Conservation (phyloP, 2,329 filamentous ascomycete genomes). For the Didymella lethalis region DNA sequence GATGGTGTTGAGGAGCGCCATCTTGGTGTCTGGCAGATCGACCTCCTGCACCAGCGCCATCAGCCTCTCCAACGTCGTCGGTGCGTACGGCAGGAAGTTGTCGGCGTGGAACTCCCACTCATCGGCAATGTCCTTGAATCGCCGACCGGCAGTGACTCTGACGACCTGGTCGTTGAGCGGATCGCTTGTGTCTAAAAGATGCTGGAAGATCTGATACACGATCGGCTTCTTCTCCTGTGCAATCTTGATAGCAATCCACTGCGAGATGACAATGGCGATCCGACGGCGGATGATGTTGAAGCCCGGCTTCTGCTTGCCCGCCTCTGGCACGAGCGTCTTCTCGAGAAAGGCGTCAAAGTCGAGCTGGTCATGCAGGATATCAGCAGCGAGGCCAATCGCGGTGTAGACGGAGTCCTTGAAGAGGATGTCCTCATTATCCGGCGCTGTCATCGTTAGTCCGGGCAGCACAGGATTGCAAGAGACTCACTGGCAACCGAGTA, state of each 20-base stretch:
- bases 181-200: slow-evolving; percentile 81
- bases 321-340: slow-evolving; percentile 78
- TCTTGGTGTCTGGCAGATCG: slow-evolving; percentile 85
- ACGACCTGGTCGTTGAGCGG: slow-evolving; percentile 89
- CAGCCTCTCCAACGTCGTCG: slow-evolving; percentile 74
- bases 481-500: slow-evolving; percentile 72
- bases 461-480: neutral
- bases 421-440: slow-evolving; percentile 72
- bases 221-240: slow-evolving; percentile 71
- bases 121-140: slow-evolving; percentile 80
- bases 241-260: slow-evolving; percentile 86
- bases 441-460: slow-evolving; percentile 50
- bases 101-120: slow-evolving; percentile 82
- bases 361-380: slow-evolving; percentile 75
- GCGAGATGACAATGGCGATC: slow-evolving; percentile 85
- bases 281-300: slow-evolving; percentile 87
- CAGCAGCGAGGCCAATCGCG: slow-evolving; percentile 84
- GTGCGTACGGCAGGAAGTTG: slow-evolving; percentile 78
- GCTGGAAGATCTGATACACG: slow-evolving; percentile 88
- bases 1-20: slow-evolving; percentile 87
- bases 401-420: slow-evolving; percentile 95
- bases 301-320: slow-evolving; percentile 70
- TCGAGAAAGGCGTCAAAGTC: slow-evolving; percentile 85
- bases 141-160: slow-evolving; percentile 85
- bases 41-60: slow-evolving; percentile 82